Conservation (phyloP, 352 stramenopile genomes). For the Pelagophyceae sp. region DNA sequence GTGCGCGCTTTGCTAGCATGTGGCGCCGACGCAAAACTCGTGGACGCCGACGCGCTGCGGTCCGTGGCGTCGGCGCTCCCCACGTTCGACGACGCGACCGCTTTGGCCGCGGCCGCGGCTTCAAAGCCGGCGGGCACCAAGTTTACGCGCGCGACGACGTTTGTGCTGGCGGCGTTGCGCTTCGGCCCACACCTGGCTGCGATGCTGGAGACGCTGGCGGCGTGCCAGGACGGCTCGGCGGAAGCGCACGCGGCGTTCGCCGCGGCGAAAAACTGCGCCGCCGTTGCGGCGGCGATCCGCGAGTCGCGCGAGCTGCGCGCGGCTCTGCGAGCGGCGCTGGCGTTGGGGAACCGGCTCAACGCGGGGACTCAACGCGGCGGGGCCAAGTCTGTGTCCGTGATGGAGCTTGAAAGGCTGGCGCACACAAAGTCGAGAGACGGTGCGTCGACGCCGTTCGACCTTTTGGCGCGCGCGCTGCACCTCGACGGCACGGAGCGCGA, state of each 20-base stretch:
- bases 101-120: not conserved
- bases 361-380: not conserved
- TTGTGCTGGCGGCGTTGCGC: not conserved
- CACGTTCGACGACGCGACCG: not conserved
- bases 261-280: not conserved
- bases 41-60: not conserved
- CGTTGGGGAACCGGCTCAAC: constrained; percentile 15
- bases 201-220: not conserved
- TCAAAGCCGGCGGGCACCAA: not conserved
- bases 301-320: not conserved
- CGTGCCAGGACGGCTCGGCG: not conserved
- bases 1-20: not conserved
- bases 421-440: not conserved
- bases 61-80: not conserved
- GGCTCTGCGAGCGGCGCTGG: not conserved
- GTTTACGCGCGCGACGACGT: not conserved
- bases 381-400: not conserved
- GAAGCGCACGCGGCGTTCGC: not conserved
- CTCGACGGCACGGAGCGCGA: not conserved
- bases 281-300: not conserved
- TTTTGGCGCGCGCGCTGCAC: not conserved
- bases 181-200: not conserved
- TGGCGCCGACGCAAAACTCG: not conserved
- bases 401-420: not conserved
- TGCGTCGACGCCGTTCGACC: not conserved